Conservation (phyloP, 2,329 filamentous ascomycete species). For the Botrytis tulipae region DNA sequence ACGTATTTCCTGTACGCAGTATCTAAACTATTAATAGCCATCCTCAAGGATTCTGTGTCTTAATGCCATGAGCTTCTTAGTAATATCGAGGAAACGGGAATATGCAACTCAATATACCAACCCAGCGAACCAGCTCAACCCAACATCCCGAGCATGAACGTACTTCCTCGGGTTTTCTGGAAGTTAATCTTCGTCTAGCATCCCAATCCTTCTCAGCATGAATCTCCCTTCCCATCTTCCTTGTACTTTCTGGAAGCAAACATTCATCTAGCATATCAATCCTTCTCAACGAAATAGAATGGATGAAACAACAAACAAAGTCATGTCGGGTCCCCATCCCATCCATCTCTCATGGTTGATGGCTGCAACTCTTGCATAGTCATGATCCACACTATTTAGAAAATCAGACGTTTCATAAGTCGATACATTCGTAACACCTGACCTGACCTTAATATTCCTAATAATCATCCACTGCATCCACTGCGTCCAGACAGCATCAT, state of each 20-base stretch:
- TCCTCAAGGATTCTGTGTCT: neutral
- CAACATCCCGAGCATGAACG: neutral
- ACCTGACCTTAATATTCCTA: neutral
- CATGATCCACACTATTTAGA: neutral
- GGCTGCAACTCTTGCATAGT: neutral
- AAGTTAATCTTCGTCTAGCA: neutral
- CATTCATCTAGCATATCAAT: neutral
- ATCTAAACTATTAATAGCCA: neutral
- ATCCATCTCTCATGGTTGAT: neutral
- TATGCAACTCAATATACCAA: neutral
- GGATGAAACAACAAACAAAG: neutral
- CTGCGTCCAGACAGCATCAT: neutral
- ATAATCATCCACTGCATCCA: neutral
- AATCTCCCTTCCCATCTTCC: neutral
- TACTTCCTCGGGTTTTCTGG: neutral
- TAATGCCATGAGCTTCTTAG: conserved; percentile 1
- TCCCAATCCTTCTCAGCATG: neutral
- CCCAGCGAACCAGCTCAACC: neutral
- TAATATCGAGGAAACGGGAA: neutral
- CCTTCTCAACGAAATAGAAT: neutral
- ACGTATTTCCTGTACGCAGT: neutral
- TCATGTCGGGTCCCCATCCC: neutral
- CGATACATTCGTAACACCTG: neutral
- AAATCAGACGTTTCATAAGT: neutral
- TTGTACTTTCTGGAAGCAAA: neutral